phyloP scores from a whole-genome alignment of 305 asterid genomes.

The Striga hermonthica region DNA sequence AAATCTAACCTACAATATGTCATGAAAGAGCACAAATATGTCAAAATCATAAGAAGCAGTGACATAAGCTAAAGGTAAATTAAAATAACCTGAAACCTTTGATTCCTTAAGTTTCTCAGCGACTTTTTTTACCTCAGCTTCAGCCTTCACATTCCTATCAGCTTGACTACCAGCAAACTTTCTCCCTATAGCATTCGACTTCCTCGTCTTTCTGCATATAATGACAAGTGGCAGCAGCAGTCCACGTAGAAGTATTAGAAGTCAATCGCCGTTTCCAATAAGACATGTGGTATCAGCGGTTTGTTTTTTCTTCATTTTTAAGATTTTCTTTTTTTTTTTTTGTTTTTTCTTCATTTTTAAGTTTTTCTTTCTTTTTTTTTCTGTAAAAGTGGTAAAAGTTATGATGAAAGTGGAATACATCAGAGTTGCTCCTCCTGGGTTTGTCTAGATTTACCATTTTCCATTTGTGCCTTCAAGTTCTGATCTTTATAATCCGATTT shows the following conservation, averaged over 20 bases:
- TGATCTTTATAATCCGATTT: conserved; percentile 50
- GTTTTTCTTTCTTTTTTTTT: no score
- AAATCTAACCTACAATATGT: background rate
- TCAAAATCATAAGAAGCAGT: background rate
- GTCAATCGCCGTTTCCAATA: background rate
- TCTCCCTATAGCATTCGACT: conserved; percentile 49
- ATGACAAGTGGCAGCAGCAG: no score
- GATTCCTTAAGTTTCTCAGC: conserved; percentile 57
- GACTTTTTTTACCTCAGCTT: conserved; percentile 61
- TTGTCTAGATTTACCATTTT: conserved; percentile 50
- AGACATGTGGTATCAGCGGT: background rate
- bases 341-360: no score
- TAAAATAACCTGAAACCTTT: conserved; percentile 58
- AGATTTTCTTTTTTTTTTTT: no score
- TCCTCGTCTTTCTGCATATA: conserved; percentile 72
- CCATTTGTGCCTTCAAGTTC: conserved; percentile 72
- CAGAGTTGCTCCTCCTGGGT: conserved; percentile 38
- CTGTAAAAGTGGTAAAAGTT: background rate
- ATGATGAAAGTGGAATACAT: conserved; percentile 45
- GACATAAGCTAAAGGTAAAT: background rate
- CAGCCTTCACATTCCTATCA: conserved; percentile 70
- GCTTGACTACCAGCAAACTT: conserved; percentile 94
- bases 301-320: background rate
- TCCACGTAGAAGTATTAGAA: background rate
- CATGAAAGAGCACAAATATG: background rate